A percentile compares a stretch with the other conserved stretches of the same genome.
phyloP scores from a whole-genome alignment of 306 rosid species.

The Prunus dulcis region DNA sequence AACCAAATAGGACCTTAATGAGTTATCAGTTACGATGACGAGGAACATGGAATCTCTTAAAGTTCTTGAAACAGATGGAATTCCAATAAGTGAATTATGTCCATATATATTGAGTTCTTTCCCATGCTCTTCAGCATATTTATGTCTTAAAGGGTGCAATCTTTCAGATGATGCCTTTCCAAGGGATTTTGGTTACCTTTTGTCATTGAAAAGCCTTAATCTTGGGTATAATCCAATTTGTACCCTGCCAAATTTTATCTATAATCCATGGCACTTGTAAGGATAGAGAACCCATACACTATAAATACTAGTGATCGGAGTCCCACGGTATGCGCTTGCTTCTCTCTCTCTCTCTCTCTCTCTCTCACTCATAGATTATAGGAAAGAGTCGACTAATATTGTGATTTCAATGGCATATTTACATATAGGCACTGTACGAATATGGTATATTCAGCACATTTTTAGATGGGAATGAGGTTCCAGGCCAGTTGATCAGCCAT shows the following conservation, averaged over 20 bases:
- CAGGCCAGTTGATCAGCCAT: background rate
- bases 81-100: background rate
- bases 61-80: background rate
- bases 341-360: background rate
- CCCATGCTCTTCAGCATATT: background rate
- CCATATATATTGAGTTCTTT: background rate
- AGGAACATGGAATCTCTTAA: background rate
- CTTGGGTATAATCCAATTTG: background rate
- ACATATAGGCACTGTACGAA: background rate
- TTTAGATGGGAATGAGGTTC: background rate
- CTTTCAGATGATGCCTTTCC: background rate
- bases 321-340: background rate
- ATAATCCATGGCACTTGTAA: background rate
- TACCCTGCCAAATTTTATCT: background rate
- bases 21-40: background rate
- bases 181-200: background rate
- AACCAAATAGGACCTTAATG: background rate
- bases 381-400: background rate
- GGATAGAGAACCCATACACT: background rate
- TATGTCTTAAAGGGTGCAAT: background rate
- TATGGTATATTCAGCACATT: constrained; percentile 1
- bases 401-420: background rate
- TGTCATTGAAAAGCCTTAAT: background rate
- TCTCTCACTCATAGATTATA: background rate
- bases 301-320: background rate